Base-by-base conservation (phyloP, 2,329 filamentous ascomycete species). In the Fusarium temperatum region DNA sequence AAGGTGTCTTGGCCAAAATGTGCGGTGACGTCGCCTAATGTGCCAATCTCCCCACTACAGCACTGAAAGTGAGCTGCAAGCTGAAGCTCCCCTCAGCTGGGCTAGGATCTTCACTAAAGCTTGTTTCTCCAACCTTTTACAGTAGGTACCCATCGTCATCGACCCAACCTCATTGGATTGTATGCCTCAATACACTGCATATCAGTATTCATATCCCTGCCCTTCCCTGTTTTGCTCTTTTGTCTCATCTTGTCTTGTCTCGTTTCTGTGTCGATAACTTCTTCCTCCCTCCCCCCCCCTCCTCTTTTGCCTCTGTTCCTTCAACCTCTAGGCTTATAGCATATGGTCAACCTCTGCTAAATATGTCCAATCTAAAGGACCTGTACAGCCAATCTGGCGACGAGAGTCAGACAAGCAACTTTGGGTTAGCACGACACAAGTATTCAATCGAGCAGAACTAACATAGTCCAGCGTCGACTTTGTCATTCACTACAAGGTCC, bases 401-500 rank as follows among this genome's bases (percentile, higher is more conserved):
- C 30, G 72, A 70, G n/a, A 69, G 69, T 18, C 72, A 75, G 13
- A 78, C 79, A 44, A 78, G 78, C 70, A 87, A 87, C 70, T 85
- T 84, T 72, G 81, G 83, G 85, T 86, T 69, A 41, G 81, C 76
- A n/a, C 41, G 38, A 24, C 10, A 66, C 24, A 44, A 22, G 15
- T 22, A 30, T 13, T 9, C 14, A 32, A 28, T 48, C 38, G 22
- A 69, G 35, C 28, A 30, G 39, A 44, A 66, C 74, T 77, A 63
- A 75, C 68, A 24, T n/a, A 20, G 30, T 63, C 41, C 78, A 89
- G 93, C 61, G 94, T 98, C 68, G 95, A 98, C 85, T 98, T 94
- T 87, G 94, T 98, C 65, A 89, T 98, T 72, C 89, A 91, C 79
- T 98, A 94, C 83, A 87, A 91, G 66, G 92, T 96, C 79, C 88